Conservation (phyloP, 2,329 filamentous ascomycete genomes). For the Sclerotinia trifoliorum region DNA sequence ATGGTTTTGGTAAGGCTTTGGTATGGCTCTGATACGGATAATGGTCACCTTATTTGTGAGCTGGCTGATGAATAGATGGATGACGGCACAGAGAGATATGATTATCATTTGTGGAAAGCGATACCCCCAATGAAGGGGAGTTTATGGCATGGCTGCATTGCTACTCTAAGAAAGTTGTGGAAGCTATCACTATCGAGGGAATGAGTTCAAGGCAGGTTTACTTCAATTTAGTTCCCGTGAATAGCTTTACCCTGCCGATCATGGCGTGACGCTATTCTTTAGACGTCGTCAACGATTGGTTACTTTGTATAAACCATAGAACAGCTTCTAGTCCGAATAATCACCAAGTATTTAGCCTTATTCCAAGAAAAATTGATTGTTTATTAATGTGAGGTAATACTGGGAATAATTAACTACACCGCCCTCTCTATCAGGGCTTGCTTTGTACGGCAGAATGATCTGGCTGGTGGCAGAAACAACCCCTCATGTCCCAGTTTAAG, state of each 20-base stretch:
- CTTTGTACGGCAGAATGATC: too few relatives aligned
- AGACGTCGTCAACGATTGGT: not conserved
- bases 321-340: too few relatives aligned
- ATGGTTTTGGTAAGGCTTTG: not conserved
- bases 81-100: not conserved
- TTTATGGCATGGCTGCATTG: not conserved
- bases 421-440: too few relatives aligned
- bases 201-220: not conserved
- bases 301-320: too few relatives aligned
- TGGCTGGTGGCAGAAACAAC: too few relatives aligned
- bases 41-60: not conserved
- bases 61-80: not conserved
- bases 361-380: too few relatives aligned
- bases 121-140: not conserved
- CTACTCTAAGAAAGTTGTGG: not conserved
- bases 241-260: not conserved
- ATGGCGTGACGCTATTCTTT: not conserved
- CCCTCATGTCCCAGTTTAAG: too few relatives aligned
- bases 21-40: not conserved
- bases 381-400: too few relatives aligned
- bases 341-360: too few relatives aligned
- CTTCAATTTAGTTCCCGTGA: not conserved
- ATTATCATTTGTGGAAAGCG: not conserved
- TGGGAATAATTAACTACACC: too few relatives aligned
- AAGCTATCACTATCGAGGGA: not conserved